Evolutionary conservation across 2,329 filamentous ascomycete genomes (phyloP), one percentile per base, ranked within the genome.

Genomic region (Alternaria gaisen): DNA sequence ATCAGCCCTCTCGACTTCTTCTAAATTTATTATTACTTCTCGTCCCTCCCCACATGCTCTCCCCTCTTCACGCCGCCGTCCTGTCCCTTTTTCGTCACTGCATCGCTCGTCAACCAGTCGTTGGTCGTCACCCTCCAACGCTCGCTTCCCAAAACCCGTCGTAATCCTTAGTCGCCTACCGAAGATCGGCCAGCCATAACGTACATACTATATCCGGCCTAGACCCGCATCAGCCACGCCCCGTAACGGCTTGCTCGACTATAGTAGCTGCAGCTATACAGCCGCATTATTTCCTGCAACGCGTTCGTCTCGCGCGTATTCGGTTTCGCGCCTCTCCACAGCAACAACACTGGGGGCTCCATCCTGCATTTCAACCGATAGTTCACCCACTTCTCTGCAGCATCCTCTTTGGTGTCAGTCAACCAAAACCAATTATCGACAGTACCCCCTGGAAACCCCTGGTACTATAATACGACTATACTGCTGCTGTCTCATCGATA

Each of bases 1-100:
- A 58, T 69, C 72, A 72, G 72, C 69, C 67, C 62, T 69, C 65
- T 63, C 60, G 43, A 64, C 65, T 50, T 70, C 67, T 68, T 67
- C 67, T 71, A 71, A 75, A 73, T 74, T 73, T 74, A 75, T 66
- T 71, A 70, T 70, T 69, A 69, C 59, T 60, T 64, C 63, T 73
- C 64, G 61, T 69, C 67, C 57, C 62, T 69, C 72, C 73, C 73
- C 76, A 71, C 71, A 66, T 60, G 60, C 68, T 69, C 58, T 68
- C 50, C 61, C 60, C 54, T 56, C 44, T 47, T 53, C 58, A 65
- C 65, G 59, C 53, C 62, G 59, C 60, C 64, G 53, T 67, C 64
- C 61, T 61, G 67, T 69, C 69, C 60, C 67, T 70, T 61, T 54
- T 73, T 71, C 66, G 65, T 53, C 62, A 61, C 61, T 62, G 58